Evolutionary conservation across 2,329 filamentous ascomycete genomes (phyloP), one percentile per base, ranked within the genome.

Genomic region (Nectriaceae sp.): DNA sequence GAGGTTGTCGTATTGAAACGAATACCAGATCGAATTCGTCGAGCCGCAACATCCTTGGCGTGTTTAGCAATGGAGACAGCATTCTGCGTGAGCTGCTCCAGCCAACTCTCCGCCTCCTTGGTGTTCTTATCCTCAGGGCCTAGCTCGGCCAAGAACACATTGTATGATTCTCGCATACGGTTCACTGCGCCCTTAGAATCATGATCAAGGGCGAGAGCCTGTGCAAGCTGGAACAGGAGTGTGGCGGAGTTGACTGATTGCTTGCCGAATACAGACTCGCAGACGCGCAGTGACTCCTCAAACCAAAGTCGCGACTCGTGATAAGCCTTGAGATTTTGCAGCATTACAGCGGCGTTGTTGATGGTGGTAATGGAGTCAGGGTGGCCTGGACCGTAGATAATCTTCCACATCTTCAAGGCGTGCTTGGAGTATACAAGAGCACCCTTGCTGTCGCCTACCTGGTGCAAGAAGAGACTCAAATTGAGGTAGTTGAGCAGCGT

Each of bases 321-420:
- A 75, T 96, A 99, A 52, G 89, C 86, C 78, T 97, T 96, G 61
- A 97, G 82, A 47, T 91, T 87, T 72, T 99, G 94, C 49, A 99
- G 84, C 94, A 99, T 99, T 51, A 99, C 94, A 6, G 94, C 94
- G 18, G 90, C 93, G 65, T 99, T 99, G 81, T 97, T 99, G 72
- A 97, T 88, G 15, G 94, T 97, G 8, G 95, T 99, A 72, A 99
- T 97, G 8, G 91, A 96, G 73, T 99, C 94, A 3, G 94, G 94
- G 72, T 99, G 94, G 62, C 90, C 88, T 22, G 87, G 77, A 24
- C 94, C 94, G 67, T 97, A 99, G 62, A 97, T 93, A 62, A 97
- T 83, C 77, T 96, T 97, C 93, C 93, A 97, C 54, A 99, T 78
- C 66, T 94, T 87, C 58, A 99, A 82, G 5, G 94, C 94, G 68